A percentile compares a stretch with the other conserved stretches of the same genome.
These are phyloP conservation scores for Apiospora sp. DNA, from an alignment of 2,329 filamentous ascomycete genomes.

Conservation along the genomic window DNA sequence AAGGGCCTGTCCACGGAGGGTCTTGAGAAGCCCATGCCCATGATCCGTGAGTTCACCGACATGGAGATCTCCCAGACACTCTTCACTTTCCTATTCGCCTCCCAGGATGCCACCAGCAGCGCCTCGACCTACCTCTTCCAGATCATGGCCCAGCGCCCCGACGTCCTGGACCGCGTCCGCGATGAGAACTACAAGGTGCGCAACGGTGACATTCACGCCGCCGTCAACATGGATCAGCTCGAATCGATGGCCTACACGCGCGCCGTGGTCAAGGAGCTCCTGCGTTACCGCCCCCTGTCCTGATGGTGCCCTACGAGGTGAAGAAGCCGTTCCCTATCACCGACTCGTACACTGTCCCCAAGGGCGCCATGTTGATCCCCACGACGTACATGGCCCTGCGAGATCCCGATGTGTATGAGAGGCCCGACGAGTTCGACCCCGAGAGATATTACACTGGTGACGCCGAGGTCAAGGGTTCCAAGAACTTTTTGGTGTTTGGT, in stretches of 20 bases:
- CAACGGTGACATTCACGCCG: conserved; percentile 74
- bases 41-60: conserved; percentile 88
- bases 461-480: conserved; percentile 83
- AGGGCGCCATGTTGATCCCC: conserved; percentile 93
- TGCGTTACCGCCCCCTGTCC: conserved; percentile 95
- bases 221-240: conserved; percentile 82
- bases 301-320: conserved; percentile 94
- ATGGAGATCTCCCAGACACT: conserved; percentile 92
- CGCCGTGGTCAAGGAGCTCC: conserved; percentile 87
- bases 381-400: conserved; percentile 90
- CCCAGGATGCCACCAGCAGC: conserved; percentile 94
- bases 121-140: conserved; percentile 97
- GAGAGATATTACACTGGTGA: conserved; percentile 91
- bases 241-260: conserved; percentile 91
- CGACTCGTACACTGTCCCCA: conserved; percentile 87
- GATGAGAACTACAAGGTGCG: conserved; percentile 86
- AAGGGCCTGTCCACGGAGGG: conserved; percentile 73
- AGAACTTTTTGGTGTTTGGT: conserved; percentile 98
- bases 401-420: conserved; percentile 90
- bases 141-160: conserved; percentile 90
- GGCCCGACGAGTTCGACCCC: conserved; percentile 88
- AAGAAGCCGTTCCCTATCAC: conserved; percentile 97
- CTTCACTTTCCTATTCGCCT: conserved; percentile 97
- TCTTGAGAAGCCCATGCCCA: conserved; percentile 80
- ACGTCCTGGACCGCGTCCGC: conserved; percentile 86